These are phyloP conservation scores for Penicillium sp. DNA, from an alignment of 2,329 filamentous ascomycete species.

Conservation along the genomic window DNA sequence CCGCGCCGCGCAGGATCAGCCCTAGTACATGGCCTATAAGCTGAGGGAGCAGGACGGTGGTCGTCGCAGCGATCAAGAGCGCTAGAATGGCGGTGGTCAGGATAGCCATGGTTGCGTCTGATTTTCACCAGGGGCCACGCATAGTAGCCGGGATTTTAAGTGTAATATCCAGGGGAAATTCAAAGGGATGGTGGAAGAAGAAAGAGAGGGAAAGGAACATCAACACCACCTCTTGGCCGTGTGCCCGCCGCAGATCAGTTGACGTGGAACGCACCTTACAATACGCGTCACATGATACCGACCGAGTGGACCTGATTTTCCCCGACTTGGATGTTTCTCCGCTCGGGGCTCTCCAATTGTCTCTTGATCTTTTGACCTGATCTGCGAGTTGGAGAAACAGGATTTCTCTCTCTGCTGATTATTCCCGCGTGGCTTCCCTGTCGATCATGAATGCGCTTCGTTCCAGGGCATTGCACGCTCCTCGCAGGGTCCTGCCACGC, in stretches of 20 bases:
- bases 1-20: slow-evolving; percentile 50
- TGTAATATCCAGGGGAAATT: slow-evolving; percentile 2
- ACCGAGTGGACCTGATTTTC: slow-evolving; percentile 8
- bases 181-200: background rate
- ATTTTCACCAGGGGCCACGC: slow-evolving; percentile 24
- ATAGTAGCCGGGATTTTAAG: slow-evolving; percentile 22
- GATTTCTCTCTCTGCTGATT: background rate
- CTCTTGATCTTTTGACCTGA: background rate
- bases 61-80: slow-evolving; percentile 38
- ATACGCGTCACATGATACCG: slow-evolving; percentile 31
- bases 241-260: slow-evolving; percentile 21
- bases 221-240: slow-evolving; percentile 11
- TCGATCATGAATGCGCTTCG: slow-evolving; percentile 22
- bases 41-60: slow-evolving; percentile 41
- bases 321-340: slow-evolving; percentile 2
- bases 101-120: slow-evolving; percentile 37
- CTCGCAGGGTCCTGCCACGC: slow-evolving; percentile 7
- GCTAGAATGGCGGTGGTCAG: slow-evolving; percentile 38
- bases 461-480: slow-evolving; percentile 7
- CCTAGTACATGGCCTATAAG: slow-evolving; percentile 40
- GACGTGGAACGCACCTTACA: slow-evolving; percentile 27
- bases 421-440: background rate
- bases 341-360: slow-evolving; percentile 6
- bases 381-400: background rate
- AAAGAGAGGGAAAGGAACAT: background rate